phyloP scores from a whole-genome alignment of 2,329 filamentous ascomycete species.

The Calonectria pauciramosa region DNA sequence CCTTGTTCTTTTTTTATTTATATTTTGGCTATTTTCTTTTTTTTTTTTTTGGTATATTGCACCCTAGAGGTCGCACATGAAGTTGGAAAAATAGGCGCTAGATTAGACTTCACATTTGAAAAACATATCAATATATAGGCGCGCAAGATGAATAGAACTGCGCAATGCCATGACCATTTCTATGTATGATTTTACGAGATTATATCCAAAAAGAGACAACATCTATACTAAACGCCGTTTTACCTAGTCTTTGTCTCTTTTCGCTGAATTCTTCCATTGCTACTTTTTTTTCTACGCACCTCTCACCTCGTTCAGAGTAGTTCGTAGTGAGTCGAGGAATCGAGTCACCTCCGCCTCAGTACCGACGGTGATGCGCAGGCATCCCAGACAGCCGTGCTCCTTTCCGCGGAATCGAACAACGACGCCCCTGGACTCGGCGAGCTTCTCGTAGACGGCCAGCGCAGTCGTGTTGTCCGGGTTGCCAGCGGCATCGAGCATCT shows the following conservation, averaged over 20 bases:
- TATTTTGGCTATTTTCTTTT: neutral
- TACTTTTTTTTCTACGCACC: constrained; percentile 26
- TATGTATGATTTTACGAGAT: constrained; percentile 42
- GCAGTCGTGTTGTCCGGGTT: constrained; percentile 85
- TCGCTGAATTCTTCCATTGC: neutral
- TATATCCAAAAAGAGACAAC: constrained; percentile 40
- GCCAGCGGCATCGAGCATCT: constrained; percentile 82
- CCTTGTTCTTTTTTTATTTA: constrained; percentile 16
- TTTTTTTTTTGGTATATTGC: constrained; percentile 11
- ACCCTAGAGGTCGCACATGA: constrained; percentile 35
- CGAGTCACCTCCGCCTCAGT: constrained; percentile 88
- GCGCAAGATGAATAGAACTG: constrained; percentile 32
- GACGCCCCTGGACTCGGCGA: constrained; percentile 89
- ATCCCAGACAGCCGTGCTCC: constrained; percentile 90
- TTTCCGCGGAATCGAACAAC: constrained; percentile 95
- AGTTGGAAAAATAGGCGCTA: constrained; percentile 34
- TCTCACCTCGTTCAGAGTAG: constrained; percentile 61
- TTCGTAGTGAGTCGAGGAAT: constrained; percentile 78
- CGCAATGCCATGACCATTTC: constrained; percentile 35
- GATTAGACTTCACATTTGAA: constrained; percentile 17
- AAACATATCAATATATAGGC: constrained; percentile 15
- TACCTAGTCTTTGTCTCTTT: constrained; percentile 21
- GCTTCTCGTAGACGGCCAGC: constrained; percentile 82
- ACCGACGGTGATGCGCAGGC: constrained; percentile 91
- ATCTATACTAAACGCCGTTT: constrained; percentile 41